Base-by-base conservation (phyloP, 2,329 filamentous ascomycete species). In the Aureobasidium pullulans region DNA sequence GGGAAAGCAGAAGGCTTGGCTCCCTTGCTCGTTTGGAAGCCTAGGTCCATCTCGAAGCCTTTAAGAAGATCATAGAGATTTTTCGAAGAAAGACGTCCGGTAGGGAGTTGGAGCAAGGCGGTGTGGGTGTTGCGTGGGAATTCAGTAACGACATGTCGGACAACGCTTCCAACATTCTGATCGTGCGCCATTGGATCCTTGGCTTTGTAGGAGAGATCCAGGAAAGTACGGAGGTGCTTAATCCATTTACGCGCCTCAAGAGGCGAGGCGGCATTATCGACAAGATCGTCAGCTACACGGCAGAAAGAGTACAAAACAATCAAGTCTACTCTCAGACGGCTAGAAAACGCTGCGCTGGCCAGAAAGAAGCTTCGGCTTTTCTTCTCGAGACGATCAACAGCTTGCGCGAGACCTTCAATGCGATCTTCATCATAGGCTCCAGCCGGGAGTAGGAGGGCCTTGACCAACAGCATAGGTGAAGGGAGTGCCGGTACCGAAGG, bases 291-390 rank as follows among this genome's bases (percentile, higher is more conserved):
- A 1, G 86, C 86, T 9, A 89, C 81, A 10, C 87, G 79, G 65
- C 87, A 90, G 68, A 89, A 90, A 0, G 86, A 87, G 67, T 90
- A 90, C 4, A 90, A 72, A 1, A 88, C 72, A 29, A 88, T 79
- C 11, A 90, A 69, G 64, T 90, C 87, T 32, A 86, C 84, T 5
- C 87, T 80, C 7, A 90, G 73, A 28, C 84, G 79, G 1, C 86
- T 86, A 40, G 83, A 79, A 63, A 91, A 90, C 0, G 84, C 81
- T 0, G 84, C 82, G 63, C 85, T 88, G 0, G 87, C 88, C 6
- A 90, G 75, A 64, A 88, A 89, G 69, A 90, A 90, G 65, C 86
- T 89, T 49, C 86, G 79, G 64, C 86, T 90, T 67, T 90, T 90
- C 58, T 75, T 77, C 52, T 78, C 73, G 7, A 90, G 72, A 6